Percentiles rank a stretch among this genome's conserved stretches.
Conservation (phyloP, 2,329 filamentous ascomycete genomes). For the Sporothrix brasiliensis region DNA sequence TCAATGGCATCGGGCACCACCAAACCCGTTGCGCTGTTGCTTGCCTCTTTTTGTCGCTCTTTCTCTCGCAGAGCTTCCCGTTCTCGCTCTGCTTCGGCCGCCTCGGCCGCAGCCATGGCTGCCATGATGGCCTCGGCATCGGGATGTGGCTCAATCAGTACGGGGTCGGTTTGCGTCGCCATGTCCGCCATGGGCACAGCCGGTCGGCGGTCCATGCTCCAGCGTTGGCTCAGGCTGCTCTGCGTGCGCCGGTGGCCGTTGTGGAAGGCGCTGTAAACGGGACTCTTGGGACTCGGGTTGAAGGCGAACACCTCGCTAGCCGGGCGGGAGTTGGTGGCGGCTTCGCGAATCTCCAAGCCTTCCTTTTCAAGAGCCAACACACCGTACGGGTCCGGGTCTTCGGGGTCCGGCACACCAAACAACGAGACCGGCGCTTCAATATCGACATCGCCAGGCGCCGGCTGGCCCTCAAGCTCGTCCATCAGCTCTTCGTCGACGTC, state of each 20-base stretch:
- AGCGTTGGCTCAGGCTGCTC: slow-evolving; percentile 9
- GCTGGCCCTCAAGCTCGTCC: slow-evolving; percentile 44
- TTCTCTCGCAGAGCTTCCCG: background rate
- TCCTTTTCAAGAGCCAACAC: slow-evolving; percentile 45
- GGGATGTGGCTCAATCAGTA: slow-evolving; percentile 27
- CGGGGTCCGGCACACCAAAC: slow-evolving; percentile 46
- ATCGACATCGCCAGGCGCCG: slow-evolving; percentile 44
- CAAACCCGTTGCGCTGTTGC: background rate
- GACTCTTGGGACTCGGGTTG: slow-evolving; percentile 44
- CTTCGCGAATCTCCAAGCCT: slow-evolving; percentile 45
- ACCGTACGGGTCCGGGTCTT: slow-evolving; percentile 47
- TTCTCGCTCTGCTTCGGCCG: background rate
- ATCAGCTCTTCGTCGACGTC: slow-evolving; percentile 44
- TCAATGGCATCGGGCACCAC: slow-evolving; percentile 18
- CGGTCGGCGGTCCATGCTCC: slow-evolving; percentile 19
- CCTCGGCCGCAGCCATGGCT: background rate
- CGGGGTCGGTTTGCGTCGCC: slow-evolving; percentile 31
- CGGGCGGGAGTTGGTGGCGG: slow-evolving; percentile 43
- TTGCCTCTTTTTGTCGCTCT: background rate
- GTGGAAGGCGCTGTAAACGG: slow-evolving; percentile 38
- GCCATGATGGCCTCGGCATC: slow-evolving; percentile 1
- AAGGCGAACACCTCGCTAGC: slow-evolving; percentile 46
- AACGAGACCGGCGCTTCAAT: slow-evolving; percentile 41
- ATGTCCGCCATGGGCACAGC: slow-evolving; percentile 17
- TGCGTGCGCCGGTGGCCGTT: slow-evolving; percentile 42